These are phyloP conservation scores for Rhododendron henanense DNA, from an alignment of 148 eudicot species.

Conservation along the genomic window DNA sequence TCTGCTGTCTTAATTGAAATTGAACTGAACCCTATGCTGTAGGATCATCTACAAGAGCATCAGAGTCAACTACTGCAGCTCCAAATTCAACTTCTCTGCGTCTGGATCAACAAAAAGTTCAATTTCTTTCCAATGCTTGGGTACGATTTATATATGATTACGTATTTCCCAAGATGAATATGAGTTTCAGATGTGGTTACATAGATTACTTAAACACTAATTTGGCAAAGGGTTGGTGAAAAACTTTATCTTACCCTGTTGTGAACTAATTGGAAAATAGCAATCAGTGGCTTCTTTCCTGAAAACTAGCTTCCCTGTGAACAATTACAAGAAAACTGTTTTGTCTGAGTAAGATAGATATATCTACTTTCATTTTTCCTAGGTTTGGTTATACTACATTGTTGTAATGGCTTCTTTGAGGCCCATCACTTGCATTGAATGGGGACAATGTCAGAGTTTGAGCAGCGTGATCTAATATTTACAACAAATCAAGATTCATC, in stretches of 20 bases:
- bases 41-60: conserved; percentile 64
- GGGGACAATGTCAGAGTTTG: neutral
- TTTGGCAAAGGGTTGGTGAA: neutral
- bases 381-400: neutral
- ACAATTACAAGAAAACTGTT: neutral
- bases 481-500: neutral
- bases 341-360: neutral
- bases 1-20: neutral
- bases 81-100: conserved; percentile 61
- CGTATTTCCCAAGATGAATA: neutral
- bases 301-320: neutral
- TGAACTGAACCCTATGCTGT: conserved; percentile 10
- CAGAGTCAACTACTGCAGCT: conserved; percentile 48
- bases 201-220: neutral
- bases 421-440: neutral
- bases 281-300: neutral
- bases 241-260: neutral
- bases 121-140: conserved; percentile 91
- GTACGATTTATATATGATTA: conserved; percentile 25
- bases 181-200: neutral
- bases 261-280: neutral
- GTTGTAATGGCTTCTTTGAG: neutral
- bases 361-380: neutral
- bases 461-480: neutral
- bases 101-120: conserved; percentile 76